Percentiles rank a stretch among this genome's conserved stretches.
These are phyloP conservation scores for Schrenkiella parvula DNA, from an alignment of 345 rosid genomes.

Conservation along the genomic window DNA sequence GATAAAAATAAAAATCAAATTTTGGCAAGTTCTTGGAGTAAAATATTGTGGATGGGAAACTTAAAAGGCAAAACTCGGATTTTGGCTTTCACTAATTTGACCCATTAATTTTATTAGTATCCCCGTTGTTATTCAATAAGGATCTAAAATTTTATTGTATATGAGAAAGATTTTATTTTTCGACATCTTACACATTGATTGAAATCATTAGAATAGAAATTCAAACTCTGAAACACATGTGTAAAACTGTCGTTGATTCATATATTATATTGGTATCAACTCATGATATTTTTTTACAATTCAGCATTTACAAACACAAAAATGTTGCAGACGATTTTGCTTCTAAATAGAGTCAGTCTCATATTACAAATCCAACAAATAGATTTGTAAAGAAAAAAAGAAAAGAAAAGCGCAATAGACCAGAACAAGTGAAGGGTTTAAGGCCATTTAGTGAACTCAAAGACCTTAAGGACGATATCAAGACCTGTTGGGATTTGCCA, in stretches of 20 bases:
- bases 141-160: background rate
- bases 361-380: background rate
- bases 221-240: background rate
- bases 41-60: background rate
- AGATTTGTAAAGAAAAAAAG: background rate
- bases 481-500: conserved; percentile 86
- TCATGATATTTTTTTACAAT: background rate
- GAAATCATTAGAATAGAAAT: background rate
- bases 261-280: background rate
- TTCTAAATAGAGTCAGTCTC: background rate
- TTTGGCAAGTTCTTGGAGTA: background rate
- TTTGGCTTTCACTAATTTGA: conserved; percentile 1
- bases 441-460: conserved; percentile 89
- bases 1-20: background rate
- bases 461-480: conserved; percentile 72
- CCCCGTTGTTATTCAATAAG: background rate
- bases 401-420: background rate
- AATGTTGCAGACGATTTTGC: background rate
- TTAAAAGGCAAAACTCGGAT: background rate
- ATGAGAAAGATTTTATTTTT: background rate
- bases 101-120: too few species aligned
- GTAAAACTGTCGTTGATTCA: background rate
- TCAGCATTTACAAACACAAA: conserved; percentile 7
- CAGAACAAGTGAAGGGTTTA: conserved; percentile 24
- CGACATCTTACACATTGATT: background rate